Percentiles rank a stretch among this genome's conserved stretches.
These are phyloP conservation scores for Candida labiduridarum DNA, from an alignment of 1,139 yeast species.

Conservation along the genomic window DNA sequence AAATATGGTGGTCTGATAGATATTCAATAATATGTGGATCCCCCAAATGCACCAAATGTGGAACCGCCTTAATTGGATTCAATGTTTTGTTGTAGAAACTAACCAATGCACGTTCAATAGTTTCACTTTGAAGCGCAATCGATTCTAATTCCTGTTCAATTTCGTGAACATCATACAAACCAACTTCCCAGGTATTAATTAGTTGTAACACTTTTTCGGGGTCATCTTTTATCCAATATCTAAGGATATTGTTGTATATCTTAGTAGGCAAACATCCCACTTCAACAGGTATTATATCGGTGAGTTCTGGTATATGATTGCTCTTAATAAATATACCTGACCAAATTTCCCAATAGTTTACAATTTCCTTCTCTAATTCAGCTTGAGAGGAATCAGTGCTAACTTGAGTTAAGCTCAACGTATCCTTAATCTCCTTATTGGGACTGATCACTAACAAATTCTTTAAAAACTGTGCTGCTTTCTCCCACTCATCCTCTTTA, in stretches of 20 bases:
- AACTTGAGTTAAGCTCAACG: constrained; percentile 31
- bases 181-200: constrained; percentile 60
- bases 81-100: constrained; percentile 57
- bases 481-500: constrained; percentile 53
- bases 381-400: constrained; percentile 26
- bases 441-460: constrained; percentile 28
- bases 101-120: constrained; percentile 54
- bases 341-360: constrained; percentile 71
- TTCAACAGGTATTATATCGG: constrained; percentile 55
- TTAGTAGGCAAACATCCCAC: constrained; percentile 34
- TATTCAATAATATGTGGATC: constrained; percentile 61
- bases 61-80: constrained; percentile 65
- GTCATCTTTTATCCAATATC: constrained; percentile 46
- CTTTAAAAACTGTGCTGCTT: constrained; percentile 54
- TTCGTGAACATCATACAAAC: constrained; percentile 50
- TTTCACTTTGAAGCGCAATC: constrained; percentile 25
- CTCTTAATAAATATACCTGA: constrained; percentile 54
- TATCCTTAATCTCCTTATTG: constrained; percentile 20
- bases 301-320: constrained; percentile 49
- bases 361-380: constrained; percentile 29
- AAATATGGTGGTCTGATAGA: constrained; percentile 61
- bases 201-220: constrained; percentile 39
- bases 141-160: constrained; percentile 55
- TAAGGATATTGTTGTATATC: constrained; percentile 56
- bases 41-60: constrained; percentile 57